Base-by-base conservation (phyloP, 225 moss, liverwort and hornwort genomes). In the Climacium dendroides region DNA sequence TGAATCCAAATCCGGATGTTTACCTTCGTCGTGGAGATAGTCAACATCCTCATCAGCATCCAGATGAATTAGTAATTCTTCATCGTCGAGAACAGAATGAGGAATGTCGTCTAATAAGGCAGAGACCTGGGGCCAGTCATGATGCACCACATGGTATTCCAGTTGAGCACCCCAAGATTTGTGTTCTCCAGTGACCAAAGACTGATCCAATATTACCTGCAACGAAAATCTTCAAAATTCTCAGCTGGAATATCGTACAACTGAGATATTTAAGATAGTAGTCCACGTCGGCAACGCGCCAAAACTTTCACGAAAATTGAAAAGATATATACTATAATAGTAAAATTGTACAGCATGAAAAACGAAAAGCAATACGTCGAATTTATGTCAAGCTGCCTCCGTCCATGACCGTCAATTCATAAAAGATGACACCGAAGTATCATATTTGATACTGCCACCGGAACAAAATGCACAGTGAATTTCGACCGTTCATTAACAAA, bases 101-200 rank as follows among this genome's bases (percentile, higher is more conserved):
- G 99, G 99, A 85, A 99, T 89, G 45, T 86, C 91, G 83, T 99
- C 96, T 73, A 99, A 94, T 85, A 97, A 90, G 43, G 78, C 85
- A 87, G 94, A 91, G 64, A 99, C 92, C 66, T 89, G 88, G 87
- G 89, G 89, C 99, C 99, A 99, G 80, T 96, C 90, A 86, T 97
- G 96, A 87, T 94, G 99, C 55, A 96, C 95, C 73, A 97, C 91
- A 89, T 96, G 86, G 66, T 95, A 96, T 81, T 95, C 93, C 91
- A 97, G 85, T 89, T 93, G 95, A 65, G 99, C 95, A 77, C 95
- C 95, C 99, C 96, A 99, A 83, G 97, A 93, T 80, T 91, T 92
- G 45, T 90, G 93, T 78, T 96, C 93, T 69, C 91, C 92, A 75
- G 90, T 84, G 24, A 86, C 77, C 64, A 89, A 88, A 81, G 90